Base-by-base conservation (phyloP, 306 rosid genomes). In the Luffa acutangula region DNA sequence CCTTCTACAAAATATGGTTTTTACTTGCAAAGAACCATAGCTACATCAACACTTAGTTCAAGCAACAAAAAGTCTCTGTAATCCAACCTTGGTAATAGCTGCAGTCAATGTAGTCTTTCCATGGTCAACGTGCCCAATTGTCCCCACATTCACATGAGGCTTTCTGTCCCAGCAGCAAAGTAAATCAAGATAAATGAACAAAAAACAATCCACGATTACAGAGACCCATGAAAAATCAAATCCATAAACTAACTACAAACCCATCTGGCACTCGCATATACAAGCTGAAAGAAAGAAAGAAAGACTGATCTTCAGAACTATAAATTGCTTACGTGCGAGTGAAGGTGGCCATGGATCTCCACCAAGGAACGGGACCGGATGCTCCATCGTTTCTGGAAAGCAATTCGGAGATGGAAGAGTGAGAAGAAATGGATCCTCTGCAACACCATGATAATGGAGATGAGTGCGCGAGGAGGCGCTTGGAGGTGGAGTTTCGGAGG, bases 31-130 rank as follows among this genome's bases (percentile, higher is more conserved):
- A 7, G 70, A 33, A 46, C 14, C 41, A 34, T 33, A 62, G 5
- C 5, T 25, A 15, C 15, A 6, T 3, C 33, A 62, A n/a, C 48
- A 52, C 42, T 51, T 7, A 10, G 14, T 56, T 20, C 18, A 57
- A 25, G 4, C 67, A 72, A 78, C 41, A 46, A 80, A 39, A 18
- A 45, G n/a, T 9, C 70, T 64, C 48, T 53, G 82, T n/a, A 72
- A 71, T 49, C 85, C 82, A 79, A 93, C 99, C 99, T 87, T 96
- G 13, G 98, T 96, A 82, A 96, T 96, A 46, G 98, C 99, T 2
- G 99, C 98, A 80, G 99, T 96, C 73, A 96, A 82, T 39, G 99
- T 96, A 36, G 97, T 96, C 87, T 96, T 96, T 49, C 98, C 99
- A 79, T 96, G 98, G 86, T 93, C 99, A 2, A 93, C 99, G 45